Percentiles rank a stretch among this genome's conserved stretches.
Evolutionary conservation across 805 yeast species (phyloP).

Genomic region (Helenozyma baotianmanensis): DNA sequence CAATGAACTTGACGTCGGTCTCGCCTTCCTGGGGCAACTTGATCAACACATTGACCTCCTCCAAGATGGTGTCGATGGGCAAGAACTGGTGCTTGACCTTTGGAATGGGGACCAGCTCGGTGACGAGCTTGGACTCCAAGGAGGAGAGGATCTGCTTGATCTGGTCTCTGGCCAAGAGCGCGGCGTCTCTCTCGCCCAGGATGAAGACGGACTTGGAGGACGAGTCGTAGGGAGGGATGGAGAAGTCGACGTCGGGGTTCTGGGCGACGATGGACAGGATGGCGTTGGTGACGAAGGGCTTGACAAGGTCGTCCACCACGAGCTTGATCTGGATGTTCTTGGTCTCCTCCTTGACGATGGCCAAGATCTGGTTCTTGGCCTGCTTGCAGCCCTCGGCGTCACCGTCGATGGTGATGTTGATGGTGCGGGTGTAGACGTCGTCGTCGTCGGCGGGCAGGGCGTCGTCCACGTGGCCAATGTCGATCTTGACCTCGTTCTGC

Average conservation of each 20-base stretch:
- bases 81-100: conserved; percentile 65
- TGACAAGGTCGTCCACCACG: conserved; percentile 38
- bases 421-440: conserved; percentile 56
- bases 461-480: conserved; percentile 48
- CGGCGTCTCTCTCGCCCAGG: conserved; percentile 69
- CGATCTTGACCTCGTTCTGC: conserved; percentile 62
- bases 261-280: conserved; percentile 20
- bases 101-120: conserved; percentile 63
- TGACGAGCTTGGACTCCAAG: conserved; percentile 42
- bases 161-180: conserved; percentile 48
- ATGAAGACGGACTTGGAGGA: conserved; percentile 40
- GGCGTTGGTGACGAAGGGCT: conserved; percentile 22
- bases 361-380: conserved; percentile 66
- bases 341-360: conserved; percentile 72
- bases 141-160: conserved; percentile 43
- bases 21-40: conserved; percentile 48
- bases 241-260: conserved; percentile 26
- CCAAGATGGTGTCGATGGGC: conserved; percentile 49
- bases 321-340: conserved; percentile 51
- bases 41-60: conserved; percentile 53
- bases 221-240: conserved; percentile 36
- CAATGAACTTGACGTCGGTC: conserved; percentile 55
- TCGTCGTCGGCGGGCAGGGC: conserved; percentile 36
- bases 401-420: conserved; percentile 69
- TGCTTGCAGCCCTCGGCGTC: conserved; percentile 75